These are phyloP conservation scores for Zymoseptoria passerinii DNA, from an alignment of 2,329 filamentous ascomycete genomes.

Conservation along the genomic window DNA sequence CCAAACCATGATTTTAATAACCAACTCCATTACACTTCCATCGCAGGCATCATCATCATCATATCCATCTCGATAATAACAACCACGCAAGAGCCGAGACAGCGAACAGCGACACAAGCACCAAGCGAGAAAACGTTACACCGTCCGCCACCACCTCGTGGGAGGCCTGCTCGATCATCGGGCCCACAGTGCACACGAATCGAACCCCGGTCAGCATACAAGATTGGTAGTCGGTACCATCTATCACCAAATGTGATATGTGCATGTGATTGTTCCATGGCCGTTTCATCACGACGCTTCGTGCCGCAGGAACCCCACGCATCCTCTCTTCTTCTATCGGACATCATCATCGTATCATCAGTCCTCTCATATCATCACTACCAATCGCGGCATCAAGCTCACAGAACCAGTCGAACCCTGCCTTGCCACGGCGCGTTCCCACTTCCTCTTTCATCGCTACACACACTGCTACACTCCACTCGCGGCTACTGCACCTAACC, in stretches of 20 bases:
- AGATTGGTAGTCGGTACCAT: too few relatives aligned
- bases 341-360: neutral
- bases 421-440: neutral
- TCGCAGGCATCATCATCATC: too few relatives aligned
- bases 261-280: neutral
- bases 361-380: neutral
- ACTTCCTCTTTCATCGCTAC: neutral
- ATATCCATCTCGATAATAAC: neutral
- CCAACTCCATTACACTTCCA: neutral
- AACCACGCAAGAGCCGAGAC: too few relatives aligned
- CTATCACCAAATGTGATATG: neutral
- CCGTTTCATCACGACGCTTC: neutral
- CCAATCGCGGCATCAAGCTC: neutral
- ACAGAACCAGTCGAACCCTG: neutral
- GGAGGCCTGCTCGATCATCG: neutral
- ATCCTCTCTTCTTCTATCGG: neutral
- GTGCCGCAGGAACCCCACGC: neutral
- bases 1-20: too few relatives aligned
- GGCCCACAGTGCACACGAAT: neutral
- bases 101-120: neutral
- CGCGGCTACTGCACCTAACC: neutral
- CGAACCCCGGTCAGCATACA: neutral
- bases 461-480: neutral
- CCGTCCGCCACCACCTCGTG: neutral
- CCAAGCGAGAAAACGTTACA: neutral